These are phyloP conservation scores for Geranomyces michiganensis DNA, from an alignment of 192 early-diverging fungal species.

Conservation along the genomic window DNA sequence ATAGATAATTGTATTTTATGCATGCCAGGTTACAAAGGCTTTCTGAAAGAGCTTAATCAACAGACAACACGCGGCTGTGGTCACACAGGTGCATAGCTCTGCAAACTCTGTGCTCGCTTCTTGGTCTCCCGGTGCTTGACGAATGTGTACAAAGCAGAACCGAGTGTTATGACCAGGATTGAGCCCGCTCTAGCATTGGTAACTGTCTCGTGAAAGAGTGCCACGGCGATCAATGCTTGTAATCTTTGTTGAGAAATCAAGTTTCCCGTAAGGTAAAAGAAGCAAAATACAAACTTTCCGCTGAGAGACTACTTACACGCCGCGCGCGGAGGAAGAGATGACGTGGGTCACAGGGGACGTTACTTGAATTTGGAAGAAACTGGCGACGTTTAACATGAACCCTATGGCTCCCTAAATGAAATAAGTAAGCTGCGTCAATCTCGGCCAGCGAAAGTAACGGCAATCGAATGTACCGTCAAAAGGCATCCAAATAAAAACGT, in stretches of 20 bases:
- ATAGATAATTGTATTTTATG: no score
- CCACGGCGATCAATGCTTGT: not conserved
- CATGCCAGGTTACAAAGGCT: no score
- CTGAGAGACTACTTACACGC: slow-evolving; percentile 50
- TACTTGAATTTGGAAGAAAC: slow-evolving; percentile 66
- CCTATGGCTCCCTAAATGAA: slow-evolving; percentile 53
- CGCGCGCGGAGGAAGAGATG: slow-evolving; percentile 61
- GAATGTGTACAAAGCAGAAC: not conserved
- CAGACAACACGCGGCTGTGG: no score
- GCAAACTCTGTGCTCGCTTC: no score
- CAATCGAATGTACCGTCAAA: not conserved
- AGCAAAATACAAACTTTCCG: not conserved
- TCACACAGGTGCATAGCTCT: no score
- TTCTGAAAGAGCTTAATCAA: no score
- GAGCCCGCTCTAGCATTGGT: not conserved
- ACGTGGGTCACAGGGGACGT: slow-evolving; percentile 64
- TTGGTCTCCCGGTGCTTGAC: not conserved
- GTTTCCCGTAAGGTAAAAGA: not conserved
- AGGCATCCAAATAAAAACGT: not conserved
- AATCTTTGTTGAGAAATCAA: not conserved
- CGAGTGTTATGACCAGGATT: not conserved
- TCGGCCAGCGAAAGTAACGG: no score
- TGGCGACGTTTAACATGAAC: slow-evolving; percentile 65
- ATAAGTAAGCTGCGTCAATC: no score
- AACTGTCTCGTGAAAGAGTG: not conserved